These are phyloP conservation scores for Beauveria scarabaeidicola DNA, from an alignment of 2,329 filamentous ascomycete genomes.

Conservation along the genomic window DNA sequence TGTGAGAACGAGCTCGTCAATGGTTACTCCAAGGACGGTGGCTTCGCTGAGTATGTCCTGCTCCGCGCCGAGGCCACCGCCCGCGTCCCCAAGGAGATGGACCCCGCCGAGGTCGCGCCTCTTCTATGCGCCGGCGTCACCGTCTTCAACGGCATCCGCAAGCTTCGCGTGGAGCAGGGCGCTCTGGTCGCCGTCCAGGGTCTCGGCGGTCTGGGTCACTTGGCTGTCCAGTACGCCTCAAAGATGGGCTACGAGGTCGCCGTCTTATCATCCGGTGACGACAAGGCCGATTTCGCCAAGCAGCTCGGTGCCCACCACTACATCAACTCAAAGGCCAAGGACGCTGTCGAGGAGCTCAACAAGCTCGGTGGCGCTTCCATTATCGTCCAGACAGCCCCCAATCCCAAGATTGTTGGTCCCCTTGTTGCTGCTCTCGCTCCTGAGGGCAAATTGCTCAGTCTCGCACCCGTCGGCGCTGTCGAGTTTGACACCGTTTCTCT, in stretches of 20 bases:
- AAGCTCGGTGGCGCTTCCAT: slow-evolving; percentile 53
- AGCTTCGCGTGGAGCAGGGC: slow-evolving; percentile 43
- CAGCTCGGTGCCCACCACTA: slow-evolving; percentile 36
- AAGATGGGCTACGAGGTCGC: slow-evolving; percentile 70
- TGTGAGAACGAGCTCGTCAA: slow-evolving; percentile 53
- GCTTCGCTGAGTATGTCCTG: slow-evolving; percentile 56
- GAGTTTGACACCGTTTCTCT: slow-evolving; percentile 34
- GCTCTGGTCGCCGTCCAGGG: slow-evolving; percentile 55
- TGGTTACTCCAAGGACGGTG: slow-evolving; percentile 56
- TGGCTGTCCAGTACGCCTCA: slow-evolving; percentile 67
- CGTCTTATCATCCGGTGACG: slow-evolving; percentile 56
- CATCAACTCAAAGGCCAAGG: slow-evolving; percentile 42
- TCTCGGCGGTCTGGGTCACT: slow-evolving; percentile 66
- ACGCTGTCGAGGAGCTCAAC: slow-evolving; percentile 39
- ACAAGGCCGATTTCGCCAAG: slow-evolving; percentile 59
- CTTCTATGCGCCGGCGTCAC: slow-evolving; percentile 59
- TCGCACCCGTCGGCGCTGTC: slow-evolving; percentile 42
- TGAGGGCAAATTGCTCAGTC: slow-evolving; percentile 50
- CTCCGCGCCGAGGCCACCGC: slow-evolving; percentile 54
- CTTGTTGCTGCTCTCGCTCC: slow-evolving; percentile 45
- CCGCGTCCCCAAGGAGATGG: slow-evolving; percentile 42
- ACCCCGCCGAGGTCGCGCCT: slow-evolving; percentile 46
- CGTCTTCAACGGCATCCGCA: slow-evolving; percentile 51
- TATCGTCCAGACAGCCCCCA: slow-evolving; percentile 56
- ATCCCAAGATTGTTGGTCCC: slow-evolving; percentile 43